These are phyloP conservation scores for Xanthoconium purpureum DNA, from an alignment of 768 basidiomycete genomes.

Conservation along the genomic window DNA sequence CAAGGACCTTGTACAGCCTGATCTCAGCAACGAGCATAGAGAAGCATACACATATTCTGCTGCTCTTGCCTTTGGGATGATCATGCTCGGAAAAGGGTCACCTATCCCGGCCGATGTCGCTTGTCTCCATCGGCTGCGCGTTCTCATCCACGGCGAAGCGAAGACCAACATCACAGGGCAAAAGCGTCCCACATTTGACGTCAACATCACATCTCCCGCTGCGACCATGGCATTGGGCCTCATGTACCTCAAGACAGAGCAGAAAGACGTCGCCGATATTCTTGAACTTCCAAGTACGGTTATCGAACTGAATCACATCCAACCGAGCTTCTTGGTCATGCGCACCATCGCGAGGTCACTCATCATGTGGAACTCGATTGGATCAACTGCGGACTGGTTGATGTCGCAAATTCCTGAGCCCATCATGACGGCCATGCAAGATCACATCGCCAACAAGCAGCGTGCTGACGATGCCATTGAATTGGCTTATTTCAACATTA, in stretches of 20 bases:
- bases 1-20: slow-evolving; percentile 72
- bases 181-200: slow-evolving; percentile 60
- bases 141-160: slow-evolving; percentile 75
- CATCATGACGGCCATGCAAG: slow-evolving; percentile 59
- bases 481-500: slow-evolving; percentile 86
- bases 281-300: slow-evolving; percentile 80
- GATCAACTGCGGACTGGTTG: slow-evolving; percentile 73
- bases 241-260: slow-evolving; percentile 87
- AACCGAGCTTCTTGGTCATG: slow-evolving; percentile 82
- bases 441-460: slow-evolving; percentile 43
- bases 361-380: slow-evolving; percentile 83
- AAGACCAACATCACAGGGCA: slow-evolving; percentile 37
- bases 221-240: slow-evolving; percentile 87
- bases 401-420: slow-evolving; percentile 63
- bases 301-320: slow-evolving; percentile 76
- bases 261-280: slow-evolving; percentile 83
- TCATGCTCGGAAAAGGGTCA: slow-evolving; percentile 89
- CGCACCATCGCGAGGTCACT: slow-evolving; percentile 74
- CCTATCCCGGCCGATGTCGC: slow-evolving; percentile 73
- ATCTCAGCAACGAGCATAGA: slow-evolving; percentile 82
- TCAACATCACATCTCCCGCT: slow-evolving; percentile 88
- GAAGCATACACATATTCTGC: slow-evolving; percentile 91
- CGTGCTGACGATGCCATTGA: slow-evolving; percentile 70
- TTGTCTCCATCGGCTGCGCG: slow-evolving; percentile 62
- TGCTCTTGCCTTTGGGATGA: slow-evolving; percentile 91